phyloP scores from a whole-genome alignment of 208 protist species.

The Trypanosoma avium region DNA sequence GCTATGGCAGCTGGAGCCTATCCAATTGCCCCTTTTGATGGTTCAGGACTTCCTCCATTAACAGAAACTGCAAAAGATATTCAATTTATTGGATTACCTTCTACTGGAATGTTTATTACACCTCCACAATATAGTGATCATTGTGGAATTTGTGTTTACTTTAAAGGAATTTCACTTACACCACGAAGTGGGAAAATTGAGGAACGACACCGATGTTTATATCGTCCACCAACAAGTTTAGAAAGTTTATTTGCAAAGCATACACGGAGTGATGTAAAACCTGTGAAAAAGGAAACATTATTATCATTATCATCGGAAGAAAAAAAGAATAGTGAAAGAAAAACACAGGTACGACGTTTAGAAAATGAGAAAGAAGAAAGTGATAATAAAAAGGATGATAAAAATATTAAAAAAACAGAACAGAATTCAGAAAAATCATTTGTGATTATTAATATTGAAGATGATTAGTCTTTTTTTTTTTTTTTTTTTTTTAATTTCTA shows the following conservation, averaged over 20 bases:
- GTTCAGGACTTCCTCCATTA: conserved; percentile 66
- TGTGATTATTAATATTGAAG: no score
- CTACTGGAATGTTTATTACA: conserved; percentile 84
- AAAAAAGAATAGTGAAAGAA: conserved; percentile 1
- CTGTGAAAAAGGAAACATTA: not conserved
- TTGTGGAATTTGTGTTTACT: conserved; percentile 68
- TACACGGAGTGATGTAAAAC: not conserved
- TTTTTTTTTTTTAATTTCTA: no score
- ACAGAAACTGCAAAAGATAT: conserved; percentile 31
- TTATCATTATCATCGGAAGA: not conserved
- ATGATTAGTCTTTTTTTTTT: not conserved
- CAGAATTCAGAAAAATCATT: not conserved
- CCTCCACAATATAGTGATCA: conserved; percentile 91
- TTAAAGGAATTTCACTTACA: conserved; percentile 34
- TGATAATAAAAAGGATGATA: not conserved
- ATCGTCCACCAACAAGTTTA: conserved; percentile 50
- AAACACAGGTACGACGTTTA: not conserved
- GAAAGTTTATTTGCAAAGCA: conserved; percentile 58
- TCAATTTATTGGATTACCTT: conserved; percentile 60
- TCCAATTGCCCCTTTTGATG: conserved; percentile 65
- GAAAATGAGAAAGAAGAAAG: not conserved
- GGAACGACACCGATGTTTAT: conserved; percentile 56
- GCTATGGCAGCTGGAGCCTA: conserved; percentile 67
- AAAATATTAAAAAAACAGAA: not conserved
- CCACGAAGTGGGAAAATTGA: conserved; percentile 39